These are phyloP conservation scores for Rosa rugosa DNA, from an alignment of 306 rosid genomes.

Conservation along the genomic window DNA sequence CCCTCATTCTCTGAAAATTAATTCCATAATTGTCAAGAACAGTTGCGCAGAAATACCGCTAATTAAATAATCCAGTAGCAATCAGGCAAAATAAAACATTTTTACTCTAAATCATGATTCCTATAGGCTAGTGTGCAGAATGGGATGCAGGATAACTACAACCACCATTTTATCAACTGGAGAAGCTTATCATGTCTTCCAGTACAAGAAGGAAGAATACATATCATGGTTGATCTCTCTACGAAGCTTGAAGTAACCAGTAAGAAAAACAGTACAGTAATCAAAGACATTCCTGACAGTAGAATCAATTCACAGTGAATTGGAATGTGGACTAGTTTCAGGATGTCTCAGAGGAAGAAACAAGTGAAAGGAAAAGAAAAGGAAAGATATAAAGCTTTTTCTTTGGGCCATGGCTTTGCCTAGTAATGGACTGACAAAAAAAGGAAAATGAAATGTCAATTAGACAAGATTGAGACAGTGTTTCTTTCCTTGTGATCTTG, in stretches of 20 bases:
- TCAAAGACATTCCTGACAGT: background rate
- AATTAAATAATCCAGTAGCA: slow-evolving; percentile 12
- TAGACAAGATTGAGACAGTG: background rate
- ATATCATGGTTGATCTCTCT: background rate
- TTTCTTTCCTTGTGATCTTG: background rate
- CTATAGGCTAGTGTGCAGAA: background rate
- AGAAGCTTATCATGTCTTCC: background rate
- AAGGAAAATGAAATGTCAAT: background rate
- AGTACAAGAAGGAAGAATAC: background rate
- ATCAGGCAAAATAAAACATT: background rate
- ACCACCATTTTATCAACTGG: background rate
- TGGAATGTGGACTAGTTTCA: background rate
- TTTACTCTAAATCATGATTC: background rate
- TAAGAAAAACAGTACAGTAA: background rate
- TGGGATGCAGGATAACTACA: background rate
- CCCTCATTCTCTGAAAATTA: slow-evolving; percentile 51
- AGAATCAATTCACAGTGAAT: background rate
- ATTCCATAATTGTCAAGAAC: background rate
- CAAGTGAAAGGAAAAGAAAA: background rate
- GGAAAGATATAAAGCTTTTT: background rate
- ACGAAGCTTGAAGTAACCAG: background rate
- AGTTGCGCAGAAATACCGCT: background rate
- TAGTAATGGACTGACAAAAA: background rate
- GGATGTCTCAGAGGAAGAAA: background rate
- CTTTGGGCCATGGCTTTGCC: background rate